These are phyloP conservation scores for Aspergillus felis DNA, from an alignment of 2,329 filamentous ascomycete genomes.

Conservation along the genomic window DNA sequence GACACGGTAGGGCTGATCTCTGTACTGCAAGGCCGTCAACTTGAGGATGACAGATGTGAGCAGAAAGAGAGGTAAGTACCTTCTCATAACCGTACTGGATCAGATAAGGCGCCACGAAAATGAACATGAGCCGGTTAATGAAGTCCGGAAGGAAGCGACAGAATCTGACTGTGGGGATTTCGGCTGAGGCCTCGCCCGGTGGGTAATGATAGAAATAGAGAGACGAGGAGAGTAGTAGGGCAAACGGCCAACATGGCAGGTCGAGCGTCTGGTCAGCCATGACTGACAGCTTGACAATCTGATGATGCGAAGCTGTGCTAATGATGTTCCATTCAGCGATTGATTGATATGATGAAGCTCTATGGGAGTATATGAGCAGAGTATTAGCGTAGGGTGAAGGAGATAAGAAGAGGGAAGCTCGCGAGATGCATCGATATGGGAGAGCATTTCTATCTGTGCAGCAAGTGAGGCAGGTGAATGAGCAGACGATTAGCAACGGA, in stretches of 20 bases:
- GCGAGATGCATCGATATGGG: not conserved
- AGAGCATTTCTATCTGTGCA: not conserved
- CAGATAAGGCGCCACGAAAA: slow-evolving; percentile 16
- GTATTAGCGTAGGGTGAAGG: not conserved
- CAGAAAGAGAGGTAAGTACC: slow-evolving; percentile 5
- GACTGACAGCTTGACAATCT: not conserved
- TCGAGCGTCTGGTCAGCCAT: not conserved
- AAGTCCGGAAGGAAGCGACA: slow-evolving; percentile 18
- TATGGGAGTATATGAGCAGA: not conserved
- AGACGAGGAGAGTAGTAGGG: not conserved
- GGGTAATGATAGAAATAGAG: not conserved
- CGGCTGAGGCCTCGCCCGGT: not conserved
- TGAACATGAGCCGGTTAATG: slow-evolving; percentile 25
- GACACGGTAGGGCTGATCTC: slow-evolving; percentile 23
- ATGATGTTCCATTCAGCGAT: not conserved
- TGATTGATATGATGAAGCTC: not conserved
- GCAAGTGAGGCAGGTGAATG: not conserved
- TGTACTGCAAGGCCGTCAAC: slow-evolving; percentile 20
- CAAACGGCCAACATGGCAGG: not conserved
- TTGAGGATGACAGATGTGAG: not conserved
- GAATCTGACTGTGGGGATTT: slow-evolving; percentile 22
- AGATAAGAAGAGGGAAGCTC: not conserved
- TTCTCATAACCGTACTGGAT: slow-evolving; percentile 26
- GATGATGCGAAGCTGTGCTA: not conserved
- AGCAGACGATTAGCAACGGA: not conserved